Evolutionary conservation across 306 rosid species (phyloP).

Genomic region (Corylus heterophylla): DNA sequence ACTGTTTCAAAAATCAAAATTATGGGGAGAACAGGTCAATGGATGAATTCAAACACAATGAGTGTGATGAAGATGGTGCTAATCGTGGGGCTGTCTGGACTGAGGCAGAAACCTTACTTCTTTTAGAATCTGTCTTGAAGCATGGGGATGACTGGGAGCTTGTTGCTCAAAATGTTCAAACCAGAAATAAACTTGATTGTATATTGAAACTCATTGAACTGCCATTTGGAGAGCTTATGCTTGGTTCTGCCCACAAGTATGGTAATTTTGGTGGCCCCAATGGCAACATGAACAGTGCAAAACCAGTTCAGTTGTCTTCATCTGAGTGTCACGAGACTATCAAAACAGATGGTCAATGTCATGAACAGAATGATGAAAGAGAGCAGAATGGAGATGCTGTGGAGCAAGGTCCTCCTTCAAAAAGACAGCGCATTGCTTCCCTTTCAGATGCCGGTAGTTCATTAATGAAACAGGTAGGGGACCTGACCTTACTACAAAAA

Average conservation of each 20-base stretch:
- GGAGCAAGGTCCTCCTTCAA: slow-evolving; percentile 57
- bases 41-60: slow-evolving; percentile 54
- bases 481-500: slow-evolving; percentile 18
- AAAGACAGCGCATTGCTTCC: slow-evolving; percentile 54
- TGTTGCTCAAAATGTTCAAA: slow-evolving; percentile 72
- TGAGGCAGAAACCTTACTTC: slow-evolving; percentile 82
- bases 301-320: slow-evolving; percentile 42
- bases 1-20: slow-evolving; percentile 67
- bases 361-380: slow-evolving; percentile 40
- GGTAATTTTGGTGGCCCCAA: slow-evolving; percentile 32
- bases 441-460: slow-evolving; percentile 64
- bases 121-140: slow-evolving; percentile 88
- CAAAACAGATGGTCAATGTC: slow-evolving; percentile 41
- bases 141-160: slow-evolving; percentile 98
- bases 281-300: slow-evolving; percentile 38
- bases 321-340: slow-evolving; percentile 49
- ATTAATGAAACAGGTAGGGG: slow-evolving; percentile 73
- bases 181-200: slow-evolving; percentile 80
- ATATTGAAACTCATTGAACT: slow-evolving; percentile 79
- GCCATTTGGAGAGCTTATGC: slow-evolving; percentile 78
- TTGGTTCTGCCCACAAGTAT: slow-evolving; percentile 50
- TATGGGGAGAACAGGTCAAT: slow-evolving; percentile 68
- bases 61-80: slow-evolving; percentile 43
- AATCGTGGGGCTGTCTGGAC: slow-evolving; percentile 64
- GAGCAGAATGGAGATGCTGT: slow-evolving; percentile 59